Evolutionary conservation across 2,329 filamentous ascomycete genomes (phyloP).

Genomic region (Blastomyces percursus): DNA sequence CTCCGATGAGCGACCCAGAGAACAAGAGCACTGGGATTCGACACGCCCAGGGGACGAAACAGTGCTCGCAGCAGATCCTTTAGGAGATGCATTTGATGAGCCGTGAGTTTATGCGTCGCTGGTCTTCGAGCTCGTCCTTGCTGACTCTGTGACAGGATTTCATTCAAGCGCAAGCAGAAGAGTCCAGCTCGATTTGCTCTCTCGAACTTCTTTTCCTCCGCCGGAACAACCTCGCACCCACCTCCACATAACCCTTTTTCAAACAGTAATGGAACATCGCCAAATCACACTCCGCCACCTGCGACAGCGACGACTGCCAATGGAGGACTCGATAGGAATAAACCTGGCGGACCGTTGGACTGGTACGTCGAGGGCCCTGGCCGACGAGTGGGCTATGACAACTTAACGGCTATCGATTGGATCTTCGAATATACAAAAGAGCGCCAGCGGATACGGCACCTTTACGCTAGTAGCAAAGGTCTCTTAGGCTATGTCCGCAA

Average conservation of each 20-base stretch:
- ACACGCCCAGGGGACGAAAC: conserved; percentile 16
- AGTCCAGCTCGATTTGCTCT: conserved; percentile 30
- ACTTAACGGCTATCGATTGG: conserved; percentile 97
- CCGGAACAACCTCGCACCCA: conserved; percentile 13
- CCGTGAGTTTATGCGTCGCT: conserved; percentile 22
- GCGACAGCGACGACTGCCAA: conserved; percentile 13
- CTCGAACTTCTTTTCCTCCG: conserved; percentile 29
- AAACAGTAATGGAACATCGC: conserved; percentile 2
- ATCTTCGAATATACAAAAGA: conserved; percentile 99
- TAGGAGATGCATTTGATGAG: conserved; percentile 24
- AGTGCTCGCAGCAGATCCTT: conserved; percentile 18
- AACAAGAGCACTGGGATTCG: conserved; percentile 16
- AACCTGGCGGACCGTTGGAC: conserved; percentile 44
- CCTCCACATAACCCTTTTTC: conserved; percentile 17
- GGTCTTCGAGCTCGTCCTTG: neutral
- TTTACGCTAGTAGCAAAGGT: conserved; percentile 59
- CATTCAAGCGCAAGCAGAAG: conserved; percentile 36
- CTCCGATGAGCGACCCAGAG: conserved; percentile 14
- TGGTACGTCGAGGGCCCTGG: conserved; percentile 89
- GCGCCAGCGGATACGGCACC: conserved; percentile 68
- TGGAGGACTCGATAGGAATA: conserved; percentile 23
- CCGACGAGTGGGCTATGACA: conserved; percentile 83
- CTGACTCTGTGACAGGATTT: conserved; percentile 23
- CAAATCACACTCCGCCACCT: neutral
- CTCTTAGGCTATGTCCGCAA: conserved; percentile 61